phyloP scores from a whole-genome alignment of 2,329 filamentous ascomycete species.

The Knufia petricola region DNA sequence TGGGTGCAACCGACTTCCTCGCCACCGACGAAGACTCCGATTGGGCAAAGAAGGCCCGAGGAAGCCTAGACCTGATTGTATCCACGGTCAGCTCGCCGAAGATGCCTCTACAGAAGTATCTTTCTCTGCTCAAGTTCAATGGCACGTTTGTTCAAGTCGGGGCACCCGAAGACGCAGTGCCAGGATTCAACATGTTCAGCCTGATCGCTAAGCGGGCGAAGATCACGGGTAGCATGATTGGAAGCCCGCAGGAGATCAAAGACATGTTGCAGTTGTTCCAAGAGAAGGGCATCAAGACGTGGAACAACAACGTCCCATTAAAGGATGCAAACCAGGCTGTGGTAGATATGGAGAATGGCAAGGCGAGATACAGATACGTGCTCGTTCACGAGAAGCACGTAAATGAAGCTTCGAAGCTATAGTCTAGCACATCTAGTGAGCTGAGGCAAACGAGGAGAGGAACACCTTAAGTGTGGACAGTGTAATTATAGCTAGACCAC shows the following conservation, averaged over 20 bases:
- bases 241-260: conserved; percentile 35
- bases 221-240: conserved; percentile 42
- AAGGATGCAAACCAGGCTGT: conserved; percentile 35
- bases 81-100: conserved; percentile 49
- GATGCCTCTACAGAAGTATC: conserved; percentile 55
- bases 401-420: conserved; percentile 6
- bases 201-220: conserved; percentile 50
- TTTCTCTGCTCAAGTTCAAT: conserved; percentile 49
- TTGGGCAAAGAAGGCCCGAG: conserved; percentile 43
- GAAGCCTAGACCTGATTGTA: conserved; percentile 46
- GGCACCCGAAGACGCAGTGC: conserved; percentile 51
- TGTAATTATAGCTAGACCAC: no score
- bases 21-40: conserved; percentile 47
- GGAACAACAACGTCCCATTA: conserved; percentile 37
- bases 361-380: conserved; percentile 40
- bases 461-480: no score
- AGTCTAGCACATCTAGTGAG: no score
- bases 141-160: conserved; percentile 60
- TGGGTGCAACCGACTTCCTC: conserved; percentile 49
- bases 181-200: conserved; percentile 48
- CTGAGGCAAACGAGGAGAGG: no score
- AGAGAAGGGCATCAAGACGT: conserved; percentile 35
- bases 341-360: conserved; percentile 36
- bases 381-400: conserved; percentile 29
- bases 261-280: conserved; percentile 37